Evolutionary conservation across 495 filamentous ascomycete genomes (phyloP).

Genomic region (Penicillium samsonianum): DNA sequence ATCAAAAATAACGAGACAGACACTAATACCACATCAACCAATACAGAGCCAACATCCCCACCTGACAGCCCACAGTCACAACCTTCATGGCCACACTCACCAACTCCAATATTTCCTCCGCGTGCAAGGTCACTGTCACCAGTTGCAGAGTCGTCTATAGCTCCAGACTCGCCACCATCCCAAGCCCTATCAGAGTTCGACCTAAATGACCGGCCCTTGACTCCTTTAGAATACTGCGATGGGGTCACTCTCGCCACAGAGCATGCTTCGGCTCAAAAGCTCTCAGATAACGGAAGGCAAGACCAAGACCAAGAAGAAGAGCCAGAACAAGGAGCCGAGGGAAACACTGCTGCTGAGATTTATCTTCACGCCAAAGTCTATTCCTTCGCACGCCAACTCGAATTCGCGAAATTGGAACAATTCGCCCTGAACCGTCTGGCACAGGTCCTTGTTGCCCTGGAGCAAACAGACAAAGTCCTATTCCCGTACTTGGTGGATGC

Average conservation of each 20-base stretch:
- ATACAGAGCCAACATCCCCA: neutral
- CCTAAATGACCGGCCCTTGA: slow-evolving; percentile 2
- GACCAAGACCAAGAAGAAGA: neutral
- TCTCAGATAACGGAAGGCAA: neutral
- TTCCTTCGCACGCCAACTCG: slow-evolving; percentile 4
- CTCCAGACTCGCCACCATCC: neutral
- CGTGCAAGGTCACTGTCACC: neutral
- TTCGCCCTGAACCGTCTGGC: slow-evolving; percentile 5
- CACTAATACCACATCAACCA: neutral
- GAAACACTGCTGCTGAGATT: neutral
- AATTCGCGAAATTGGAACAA: neutral
- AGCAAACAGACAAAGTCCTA: neutral
- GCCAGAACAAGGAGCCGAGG: neutral
- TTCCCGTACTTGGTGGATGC: slow-evolving; percentile 7
- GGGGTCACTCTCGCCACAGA: neutral
- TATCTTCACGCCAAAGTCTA: slow-evolving; percentile 13
- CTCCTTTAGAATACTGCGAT: neutral
- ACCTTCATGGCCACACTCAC: neutral
- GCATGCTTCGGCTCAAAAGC: neutral
- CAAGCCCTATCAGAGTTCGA: neutral
- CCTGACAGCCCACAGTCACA: neutral
- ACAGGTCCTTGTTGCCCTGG: neutral
- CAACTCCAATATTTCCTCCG: neutral
- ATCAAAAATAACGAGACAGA: neutral
- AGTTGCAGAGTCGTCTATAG: neutral